Base-by-base conservation (phyloP, 2,329 filamentous ascomycete species). In the Phoma sp. region DNA sequence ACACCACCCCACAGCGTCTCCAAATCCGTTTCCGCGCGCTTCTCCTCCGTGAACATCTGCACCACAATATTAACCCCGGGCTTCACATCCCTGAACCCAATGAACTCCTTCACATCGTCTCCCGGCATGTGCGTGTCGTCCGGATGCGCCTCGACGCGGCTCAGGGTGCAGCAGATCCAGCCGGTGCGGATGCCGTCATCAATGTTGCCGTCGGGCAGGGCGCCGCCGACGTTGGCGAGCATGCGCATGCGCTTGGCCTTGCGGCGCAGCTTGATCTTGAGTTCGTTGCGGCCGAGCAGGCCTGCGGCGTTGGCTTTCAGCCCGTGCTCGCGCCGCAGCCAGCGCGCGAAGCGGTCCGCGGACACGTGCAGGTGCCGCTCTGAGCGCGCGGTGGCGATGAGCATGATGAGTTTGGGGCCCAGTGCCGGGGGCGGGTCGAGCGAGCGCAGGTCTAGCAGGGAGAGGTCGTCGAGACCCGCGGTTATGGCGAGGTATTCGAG, bases 81-180 rank as follows among this genome's bases (percentile, higher is more conserved):
- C 8, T 75, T 79, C 51, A 79, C 68, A 32, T 79, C 78, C 1
- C 91, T 90, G 68, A 97, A 97, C 0, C 93, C 93, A 30, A 91
- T 87, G 52, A 93, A 86, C 7, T 83, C 80, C 11, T 85, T 81
- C 10, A 67, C 64, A 4, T 72, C 49, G 6, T 65, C 65, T 1
- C 66, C 67, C 2, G 65, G 67, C 59, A 71, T 66, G 10, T 68
- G 56, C 10, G 51, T 67, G 24, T 74, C 72, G 30, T 75, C 64
- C 4, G 72, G 64, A n/a, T 81, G 79, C 22, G 83, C 82, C 38
- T 88, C 84, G 1, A 91, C 82, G 13, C 84, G 84, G 4, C 90
- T 91, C 8, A 95, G 83, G 70, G 96, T 96, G 57, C 98, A 90
- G 75, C 95, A 99, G 18, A 99, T 89, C 95, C 95, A 99, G 8